Evolutionary conservation across 2,329 filamentous ascomycete genomes (phyloP).

Genomic region (Huntiella savannae): DNA sequence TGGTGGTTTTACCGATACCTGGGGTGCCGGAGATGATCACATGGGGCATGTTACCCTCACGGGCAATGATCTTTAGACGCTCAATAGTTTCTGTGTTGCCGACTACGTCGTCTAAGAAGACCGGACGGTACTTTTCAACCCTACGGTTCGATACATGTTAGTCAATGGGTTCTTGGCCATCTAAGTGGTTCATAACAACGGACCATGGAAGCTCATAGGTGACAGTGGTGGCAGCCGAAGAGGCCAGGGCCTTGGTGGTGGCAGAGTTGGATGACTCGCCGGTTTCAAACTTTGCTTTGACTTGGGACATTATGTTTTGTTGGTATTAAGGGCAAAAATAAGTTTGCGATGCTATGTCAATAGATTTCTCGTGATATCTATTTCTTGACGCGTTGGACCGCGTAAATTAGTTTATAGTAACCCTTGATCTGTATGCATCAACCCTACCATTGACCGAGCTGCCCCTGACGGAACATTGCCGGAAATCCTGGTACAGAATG

Average conservation of each 20-base stretch:
- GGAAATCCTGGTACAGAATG: no score
- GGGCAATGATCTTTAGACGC: slow-evolving; percentile 91
- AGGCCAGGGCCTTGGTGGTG: slow-evolving; percentile 34
- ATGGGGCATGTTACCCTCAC: slow-evolving; percentile 98
- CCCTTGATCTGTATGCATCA: background rate
- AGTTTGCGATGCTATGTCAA: background rate
- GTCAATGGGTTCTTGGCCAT: background rate
- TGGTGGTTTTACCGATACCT: slow-evolving; percentile 96
- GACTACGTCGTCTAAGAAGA: slow-evolving; percentile 90
- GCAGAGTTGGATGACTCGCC: slow-evolving; percentile 44
- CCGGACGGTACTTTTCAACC: slow-evolving; percentile 95
- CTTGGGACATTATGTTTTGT: slow-evolving; percentile 25
- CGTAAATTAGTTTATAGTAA: slow-evolving; percentile 7
- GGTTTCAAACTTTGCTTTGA: slow-evolving; percentile 27
- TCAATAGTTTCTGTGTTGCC: slow-evolving; percentile 97
- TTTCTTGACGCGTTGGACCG: slow-evolving; percentile 4
- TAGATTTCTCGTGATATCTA: background rate
- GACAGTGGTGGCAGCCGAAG: slow-evolving; percentile 28
- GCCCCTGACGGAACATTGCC: no score
- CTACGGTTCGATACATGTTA: slow-evolving; percentile 27
- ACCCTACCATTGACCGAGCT: no score
- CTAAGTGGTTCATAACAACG: slow-evolving; percentile 11
- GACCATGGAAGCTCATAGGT: slow-evolving; percentile 70
- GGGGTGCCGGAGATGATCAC: slow-evolving; percentile 99
- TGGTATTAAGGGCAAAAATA: background rate